Evolutionary conservation across 331 rosid genomes (phyloP).

Genomic region (Rosa hybrid): DNA sequence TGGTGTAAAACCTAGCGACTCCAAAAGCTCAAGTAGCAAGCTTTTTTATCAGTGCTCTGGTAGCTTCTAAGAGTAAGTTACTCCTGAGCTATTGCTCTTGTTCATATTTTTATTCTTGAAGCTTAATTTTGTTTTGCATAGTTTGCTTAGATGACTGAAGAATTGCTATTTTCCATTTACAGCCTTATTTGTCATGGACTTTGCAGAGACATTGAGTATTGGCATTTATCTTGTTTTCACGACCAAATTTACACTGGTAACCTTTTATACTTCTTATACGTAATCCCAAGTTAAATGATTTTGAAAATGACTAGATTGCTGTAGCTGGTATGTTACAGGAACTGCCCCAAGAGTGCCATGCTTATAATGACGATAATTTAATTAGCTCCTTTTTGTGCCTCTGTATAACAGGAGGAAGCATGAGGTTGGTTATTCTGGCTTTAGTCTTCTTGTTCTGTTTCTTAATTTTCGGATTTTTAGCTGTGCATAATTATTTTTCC

Average conservation of each 20-base stretch:
- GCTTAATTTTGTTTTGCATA: neutral
- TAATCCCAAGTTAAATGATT: neutral
- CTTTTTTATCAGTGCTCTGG: constrained; percentile 10
- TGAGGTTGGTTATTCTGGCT: neutral
- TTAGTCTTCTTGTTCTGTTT: neutral
- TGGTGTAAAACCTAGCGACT: neutral
- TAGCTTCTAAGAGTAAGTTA: constrained; percentile 13
- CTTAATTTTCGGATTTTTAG: neutral
- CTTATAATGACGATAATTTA: neutral
- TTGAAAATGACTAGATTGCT: neutral
- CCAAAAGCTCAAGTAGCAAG: neutral
- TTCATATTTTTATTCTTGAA: neutral
- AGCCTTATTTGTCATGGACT: constrained; percentile 2
- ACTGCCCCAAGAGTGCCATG: neutral
- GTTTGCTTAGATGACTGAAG: neutral
- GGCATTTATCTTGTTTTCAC: neutral
- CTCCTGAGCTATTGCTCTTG: constrained; percentile 2
- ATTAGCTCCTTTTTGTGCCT: neutral
- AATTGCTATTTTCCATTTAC: neutral
- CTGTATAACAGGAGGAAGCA: constrained; percentile 4
- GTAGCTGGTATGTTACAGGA: neutral
- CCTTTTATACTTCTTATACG: neutral
- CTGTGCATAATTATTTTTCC: neutral
- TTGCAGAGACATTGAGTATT: neutral
- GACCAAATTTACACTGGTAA: neutral